A percentile compares a stretch with the other conserved stretches of the same genome.
phyloP scores from a whole-genome alignment of 1,139 yeast species.

The Dujonia santamariae region DNA sequence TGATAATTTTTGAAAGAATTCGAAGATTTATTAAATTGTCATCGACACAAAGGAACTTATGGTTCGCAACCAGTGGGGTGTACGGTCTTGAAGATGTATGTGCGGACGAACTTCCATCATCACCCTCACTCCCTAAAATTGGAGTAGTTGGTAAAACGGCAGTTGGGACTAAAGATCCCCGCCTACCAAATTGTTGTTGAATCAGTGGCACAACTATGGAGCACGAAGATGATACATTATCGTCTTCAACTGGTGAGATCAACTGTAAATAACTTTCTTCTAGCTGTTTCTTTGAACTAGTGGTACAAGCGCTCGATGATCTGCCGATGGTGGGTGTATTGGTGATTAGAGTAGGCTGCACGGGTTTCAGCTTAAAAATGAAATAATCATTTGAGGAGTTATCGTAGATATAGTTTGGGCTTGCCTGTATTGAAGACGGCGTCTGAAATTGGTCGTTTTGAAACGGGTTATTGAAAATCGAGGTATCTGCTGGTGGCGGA shows the following conservation, averaged over 20 bases:
- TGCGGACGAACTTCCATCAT: too few species aligned
- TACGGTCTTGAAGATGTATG: too few species aligned
- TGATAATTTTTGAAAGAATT: slow-evolving; percentile 31
- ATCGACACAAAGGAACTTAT: slow-evolving; percentile 38
- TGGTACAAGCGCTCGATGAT: not conserved
- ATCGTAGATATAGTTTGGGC: slow-evolving; percentile 5
- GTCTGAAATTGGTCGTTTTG: slow-evolving; percentile 3
- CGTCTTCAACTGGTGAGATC: slow-evolving; percentile 6
- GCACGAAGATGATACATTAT: not conserved
- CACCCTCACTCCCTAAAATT: slow-evolving; percentile 5
- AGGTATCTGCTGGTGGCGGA: not conserved
- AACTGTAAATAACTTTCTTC: not conserved
- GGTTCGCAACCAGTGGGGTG: slow-evolving; percentile 10
- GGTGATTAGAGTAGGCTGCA: slow-evolving; percentile 1
- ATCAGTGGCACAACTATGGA: too few species aligned
- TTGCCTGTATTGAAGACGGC: slow-evolving; percentile 4
- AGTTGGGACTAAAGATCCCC: slow-evolving; percentile 8
- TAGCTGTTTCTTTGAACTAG: not conserved
- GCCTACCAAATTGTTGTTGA: too few species aligned
- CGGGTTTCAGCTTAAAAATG: slow-evolving; percentile 5
- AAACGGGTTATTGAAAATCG: not conserved
- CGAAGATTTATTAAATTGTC: slow-evolving; percentile 42
- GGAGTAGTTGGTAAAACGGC: slow-evolving; percentile 7
- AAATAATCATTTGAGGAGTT: slow-evolving; percentile 6
- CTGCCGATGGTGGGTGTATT: slow-evolving; percentile 1